Conservation (phyloP, 805 yeast species). For the Candida ipomoeae region DNA sequence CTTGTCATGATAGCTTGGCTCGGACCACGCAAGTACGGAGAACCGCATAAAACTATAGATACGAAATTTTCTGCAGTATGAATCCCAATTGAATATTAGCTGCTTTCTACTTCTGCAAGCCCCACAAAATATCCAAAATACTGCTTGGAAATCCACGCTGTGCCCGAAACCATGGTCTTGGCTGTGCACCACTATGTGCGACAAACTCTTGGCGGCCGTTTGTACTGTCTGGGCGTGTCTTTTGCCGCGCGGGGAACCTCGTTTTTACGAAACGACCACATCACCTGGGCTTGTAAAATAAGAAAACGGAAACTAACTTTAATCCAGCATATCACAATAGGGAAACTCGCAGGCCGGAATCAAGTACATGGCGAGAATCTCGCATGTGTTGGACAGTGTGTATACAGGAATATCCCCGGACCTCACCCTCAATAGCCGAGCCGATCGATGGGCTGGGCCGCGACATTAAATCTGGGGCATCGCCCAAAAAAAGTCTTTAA, state of each 20-base stretch:
- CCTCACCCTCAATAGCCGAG: not conserved
- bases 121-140: not conserved
- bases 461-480: not conserved
- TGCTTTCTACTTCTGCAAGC: not conserved
- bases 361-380: not conserved
- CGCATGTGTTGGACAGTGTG: not conserved
- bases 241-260: not conserved
- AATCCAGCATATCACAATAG: not conserved
- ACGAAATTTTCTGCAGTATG: not conserved
- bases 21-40: too few relatives aligned
- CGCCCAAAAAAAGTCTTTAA: not conserved
- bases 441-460: not conserved
- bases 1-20: too few relatives aligned
- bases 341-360: not conserved
- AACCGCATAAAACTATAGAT: not conserved
- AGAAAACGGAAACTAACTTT: not conserved
- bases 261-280: not conserved
- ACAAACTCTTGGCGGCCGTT: not conserved
- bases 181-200: not conserved
- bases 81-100: not conserved
- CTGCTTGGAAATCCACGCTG: not conserved
- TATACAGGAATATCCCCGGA: not conserved
- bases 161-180: not conserved
- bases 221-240: not conserved
- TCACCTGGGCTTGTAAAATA: not conserved